A percentile compares a stretch with the other conserved stretches of the same genome.
phyloP scores from a whole-genome alignment of 2,329 filamentous ascomycete genomes.

The Pseudocercospora pini-densiflorae region DNA sequence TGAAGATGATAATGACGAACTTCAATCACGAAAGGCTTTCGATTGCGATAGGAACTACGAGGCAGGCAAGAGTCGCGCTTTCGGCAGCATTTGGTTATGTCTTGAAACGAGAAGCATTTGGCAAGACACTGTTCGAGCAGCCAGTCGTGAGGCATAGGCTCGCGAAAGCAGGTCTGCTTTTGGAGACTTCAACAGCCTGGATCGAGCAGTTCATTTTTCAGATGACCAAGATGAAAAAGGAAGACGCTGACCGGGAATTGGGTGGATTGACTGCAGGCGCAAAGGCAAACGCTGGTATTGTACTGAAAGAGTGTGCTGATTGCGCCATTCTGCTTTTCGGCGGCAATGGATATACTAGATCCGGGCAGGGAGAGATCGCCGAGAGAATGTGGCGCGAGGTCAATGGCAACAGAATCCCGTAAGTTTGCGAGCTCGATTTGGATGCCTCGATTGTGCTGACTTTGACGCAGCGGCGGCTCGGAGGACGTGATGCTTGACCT shows the following conservation, averaged over 20 bases:
- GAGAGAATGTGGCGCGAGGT: constrained; percentile 61
- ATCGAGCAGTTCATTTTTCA: constrained; percentile 72
- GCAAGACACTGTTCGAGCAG: constrained; percentile 72
- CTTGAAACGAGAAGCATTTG: constrained; percentile 69
- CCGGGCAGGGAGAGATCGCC: constrained; percentile 71
- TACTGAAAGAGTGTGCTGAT: constrained; percentile 72
- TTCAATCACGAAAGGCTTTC: constrained; percentile 78
- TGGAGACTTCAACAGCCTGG: constrained; percentile 75
- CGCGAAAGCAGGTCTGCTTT: constrained; percentile 68
- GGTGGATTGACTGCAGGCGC: constrained; percentile 73
- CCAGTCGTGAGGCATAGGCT: constrained; percentile 75
- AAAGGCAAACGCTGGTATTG: constrained; percentile 74
- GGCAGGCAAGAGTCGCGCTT: constrained; percentile 66
- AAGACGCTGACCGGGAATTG: constrained; percentile 65
- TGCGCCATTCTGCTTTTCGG: constrained; percentile 66
- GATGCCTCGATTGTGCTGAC: constrained; percentile 17
- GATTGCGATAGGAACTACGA: constrained; percentile 67
- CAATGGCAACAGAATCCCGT: constrained; percentile 39
- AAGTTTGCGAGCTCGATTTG: constrained; percentile 11
- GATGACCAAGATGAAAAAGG: constrained; percentile 64
- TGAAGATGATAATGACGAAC: constrained; percentile 64
- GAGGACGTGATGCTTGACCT: constrained; percentile 76
- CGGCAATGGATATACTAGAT: constrained; percentile 65
- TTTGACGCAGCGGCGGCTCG: constrained; percentile 58
- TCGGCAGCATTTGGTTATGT: constrained; percentile 65